Evolutionary conservation across 768 basidiomycete genomes (phyloP).

Genomic region (Lentinula aciculospora): DNA sequence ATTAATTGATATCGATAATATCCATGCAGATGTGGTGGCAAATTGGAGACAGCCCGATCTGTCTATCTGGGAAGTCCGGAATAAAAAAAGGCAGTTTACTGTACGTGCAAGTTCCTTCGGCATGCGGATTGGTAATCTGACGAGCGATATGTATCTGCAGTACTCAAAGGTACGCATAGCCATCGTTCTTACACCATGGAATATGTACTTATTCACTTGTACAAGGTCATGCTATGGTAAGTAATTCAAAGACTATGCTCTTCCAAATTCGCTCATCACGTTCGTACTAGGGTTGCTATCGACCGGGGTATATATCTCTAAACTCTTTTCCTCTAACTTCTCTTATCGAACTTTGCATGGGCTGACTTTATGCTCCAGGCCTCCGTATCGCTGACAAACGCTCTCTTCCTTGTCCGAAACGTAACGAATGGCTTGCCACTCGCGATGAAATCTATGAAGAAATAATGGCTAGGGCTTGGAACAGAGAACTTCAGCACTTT

Average conservation of each 20-base stretch:
- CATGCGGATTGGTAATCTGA: not conserved
- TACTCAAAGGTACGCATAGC: slow-evolving; percentile 66
- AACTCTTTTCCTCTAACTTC: not conserved
- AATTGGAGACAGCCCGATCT: slow-evolving; percentile 75
- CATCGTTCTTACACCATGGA: not conserved
- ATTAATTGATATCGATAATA: not conserved
- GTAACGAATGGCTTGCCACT: slow-evolving; percentile 63
- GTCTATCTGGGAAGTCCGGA: slow-evolving; percentile 93
- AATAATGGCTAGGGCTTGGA: slow-evolving; percentile 87
- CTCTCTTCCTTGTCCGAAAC: slow-evolving; percentile 78
- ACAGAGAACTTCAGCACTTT: slow-evolving; percentile 61
- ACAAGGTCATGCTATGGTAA: slow-evolving; percentile 84
- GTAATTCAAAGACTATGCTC: not conserved
- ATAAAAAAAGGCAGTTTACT: slow-evolving; percentile 79
- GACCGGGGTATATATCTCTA: slow-evolving; percentile 65
- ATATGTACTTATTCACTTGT: not conserved
- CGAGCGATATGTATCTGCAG: slow-evolving; percentile 21
- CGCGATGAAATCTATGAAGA: slow-evolving; percentile 90
- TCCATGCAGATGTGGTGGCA: slow-evolving; percentile 60
- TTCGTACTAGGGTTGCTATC: slow-evolving; percentile 73
- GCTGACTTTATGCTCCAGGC: slow-evolving; percentile 28
- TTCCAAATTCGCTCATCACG: not conserved
- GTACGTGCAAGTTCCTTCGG: slow-evolving; percentile 31
- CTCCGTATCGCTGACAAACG: slow-evolving; percentile 93
- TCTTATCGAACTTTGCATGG: not conserved